These are phyloP conservation scores for Triticum urartu DNA, from an alignment of 176 grass and related monocot species.

Conservation along the genomic window DNA sequence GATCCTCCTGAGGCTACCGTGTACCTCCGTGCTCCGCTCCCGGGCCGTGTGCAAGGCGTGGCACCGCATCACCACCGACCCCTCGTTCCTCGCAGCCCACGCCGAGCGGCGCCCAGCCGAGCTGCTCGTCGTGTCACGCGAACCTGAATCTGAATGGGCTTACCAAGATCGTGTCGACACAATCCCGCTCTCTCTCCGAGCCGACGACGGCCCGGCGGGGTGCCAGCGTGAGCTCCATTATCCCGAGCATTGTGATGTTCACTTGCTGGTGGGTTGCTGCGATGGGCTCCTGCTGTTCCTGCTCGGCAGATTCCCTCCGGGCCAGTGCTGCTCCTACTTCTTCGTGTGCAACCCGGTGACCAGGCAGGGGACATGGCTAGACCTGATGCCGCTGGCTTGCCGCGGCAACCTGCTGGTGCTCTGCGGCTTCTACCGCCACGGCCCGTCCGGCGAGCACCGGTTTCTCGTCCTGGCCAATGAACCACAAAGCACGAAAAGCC, in stretches of 20 bases:
- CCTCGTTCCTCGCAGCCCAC: not conserved
- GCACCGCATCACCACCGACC: not conserved
- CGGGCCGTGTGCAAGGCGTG: not conserved
- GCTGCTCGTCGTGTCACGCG: not conserved
- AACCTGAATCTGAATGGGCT: too few species aligned
- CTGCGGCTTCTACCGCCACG: not conserved
- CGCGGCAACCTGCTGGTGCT: not conserved
- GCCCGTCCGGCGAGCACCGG: slow-evolving; percentile 16
- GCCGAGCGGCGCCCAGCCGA: not conserved
- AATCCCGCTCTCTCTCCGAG: not conserved
- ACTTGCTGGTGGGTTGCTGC: not conserved
- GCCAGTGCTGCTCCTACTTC: too few species aligned
- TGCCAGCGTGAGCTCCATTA: not conserved
- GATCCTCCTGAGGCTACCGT: not conserved
- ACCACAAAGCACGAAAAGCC: not conserved
- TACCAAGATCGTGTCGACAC: not conserved
- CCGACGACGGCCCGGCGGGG: not conserved
- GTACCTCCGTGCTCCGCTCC: not conserved
- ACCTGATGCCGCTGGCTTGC: not conserved
- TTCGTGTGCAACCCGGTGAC: not conserved
- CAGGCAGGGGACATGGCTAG: not conserved
- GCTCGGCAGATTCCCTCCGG: too few species aligned
- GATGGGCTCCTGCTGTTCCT: not conserved
- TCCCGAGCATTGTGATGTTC: not conserved
- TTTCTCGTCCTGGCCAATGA: not conserved